These are phyloP conservation scores for Magnolia changhungtana DNA, from an alignment of 164 flowering plant species.

Conservation along the genomic window DNA sequence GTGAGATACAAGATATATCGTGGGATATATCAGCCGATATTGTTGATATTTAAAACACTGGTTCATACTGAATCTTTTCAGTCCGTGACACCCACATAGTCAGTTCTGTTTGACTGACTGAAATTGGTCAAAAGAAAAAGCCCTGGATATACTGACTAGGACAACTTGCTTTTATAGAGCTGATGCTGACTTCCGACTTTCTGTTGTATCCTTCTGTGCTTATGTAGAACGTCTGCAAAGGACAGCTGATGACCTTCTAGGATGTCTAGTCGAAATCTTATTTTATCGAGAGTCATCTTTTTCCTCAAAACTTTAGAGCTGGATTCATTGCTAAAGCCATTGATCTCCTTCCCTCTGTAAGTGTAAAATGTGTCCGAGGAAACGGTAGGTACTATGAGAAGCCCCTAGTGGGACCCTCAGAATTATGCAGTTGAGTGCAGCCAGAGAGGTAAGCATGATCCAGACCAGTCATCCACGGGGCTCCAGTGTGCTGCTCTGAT, in stretches of 20 bases:
- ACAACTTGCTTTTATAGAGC: too few relatives aligned
- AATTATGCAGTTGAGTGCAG: too few relatives aligned
- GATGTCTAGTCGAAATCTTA: background rate
- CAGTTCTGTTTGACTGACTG: too few relatives aligned
- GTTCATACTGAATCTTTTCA: too few relatives aligned
- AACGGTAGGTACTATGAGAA: background rate
- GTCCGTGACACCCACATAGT: too few relatives aligned
- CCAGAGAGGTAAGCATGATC: background rate
- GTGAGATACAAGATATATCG: too few relatives aligned
- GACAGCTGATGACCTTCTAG: background rate
- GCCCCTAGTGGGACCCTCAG: background rate
- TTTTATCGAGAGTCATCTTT: background rate
- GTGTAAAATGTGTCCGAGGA: background rate
- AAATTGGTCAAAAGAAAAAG: too few relatives aligned
- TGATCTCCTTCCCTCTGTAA: background rate
- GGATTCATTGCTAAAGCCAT: background rate
- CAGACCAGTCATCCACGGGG: background rate
- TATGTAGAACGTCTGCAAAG: background rate
- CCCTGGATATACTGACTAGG: too few relatives aligned
- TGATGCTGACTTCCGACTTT: too few relatives aligned
- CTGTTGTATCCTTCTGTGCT: background rate
- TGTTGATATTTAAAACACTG: too few relatives aligned
- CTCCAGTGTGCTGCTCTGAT: background rate
- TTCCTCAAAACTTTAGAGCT: background rate
- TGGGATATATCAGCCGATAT: too few relatives aligned